A percentile compares a stretch with the other conserved stretches of the same genome.
These are phyloP conservation scores for Gymnopilus dilepis DNA, from an alignment of 768 basidiomycete genomes.

Conservation along the genomic window DNA sequence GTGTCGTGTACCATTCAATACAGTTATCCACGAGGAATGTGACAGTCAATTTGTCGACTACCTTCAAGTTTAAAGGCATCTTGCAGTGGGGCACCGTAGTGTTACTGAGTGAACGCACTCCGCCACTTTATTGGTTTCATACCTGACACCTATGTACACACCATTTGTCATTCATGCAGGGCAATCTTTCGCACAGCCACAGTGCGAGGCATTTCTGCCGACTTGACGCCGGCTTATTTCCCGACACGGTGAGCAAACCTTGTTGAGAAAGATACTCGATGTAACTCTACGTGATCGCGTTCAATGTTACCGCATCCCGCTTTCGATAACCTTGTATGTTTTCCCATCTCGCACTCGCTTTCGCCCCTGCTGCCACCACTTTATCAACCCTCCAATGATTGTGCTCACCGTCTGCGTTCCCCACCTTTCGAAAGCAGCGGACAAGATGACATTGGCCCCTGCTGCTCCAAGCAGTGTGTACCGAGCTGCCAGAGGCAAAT, in stretches of 20 bases:
- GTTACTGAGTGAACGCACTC: too few species aligned
- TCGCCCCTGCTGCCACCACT: slow-evolving; percentile 47
- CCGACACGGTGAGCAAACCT: too few species aligned
- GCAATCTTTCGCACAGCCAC: too few species aligned
- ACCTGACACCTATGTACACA: too few species aligned
- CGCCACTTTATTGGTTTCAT: too few species aligned
- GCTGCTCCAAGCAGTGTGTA: slow-evolving; percentile 71
- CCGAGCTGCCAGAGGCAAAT: slow-evolving; percentile 71
- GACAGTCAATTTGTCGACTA: slow-evolving; percentile 47
- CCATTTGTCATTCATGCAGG: too few species aligned
- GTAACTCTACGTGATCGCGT: not conserved
- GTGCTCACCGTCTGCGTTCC: slow-evolving; percentile 60
- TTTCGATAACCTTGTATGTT: slow-evolving; percentile 85
- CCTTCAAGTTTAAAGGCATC: slow-evolving; percentile 23
- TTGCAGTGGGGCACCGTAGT: too few species aligned
- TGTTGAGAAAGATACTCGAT: too few species aligned
- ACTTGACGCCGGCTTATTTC: too few species aligned
- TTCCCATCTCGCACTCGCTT: slow-evolving; percentile 69
- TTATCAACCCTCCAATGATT: slow-evolving; percentile 52
- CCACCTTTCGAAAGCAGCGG: slow-evolving; percentile 81
- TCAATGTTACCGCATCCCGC: slow-evolving; percentile 54
- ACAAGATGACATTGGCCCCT: slow-evolving; percentile 70
- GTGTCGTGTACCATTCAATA: slow-evolving; percentile 70
- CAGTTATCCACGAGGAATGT: slow-evolving; percentile 79
- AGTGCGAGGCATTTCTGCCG: too few species aligned